Evolutionary conservation across 2,329 filamentous ascomycete genomes (phyloP), one percentile per base, ranked within the genome.

Genomic region (Westerdykella aurantiaca): DNA sequence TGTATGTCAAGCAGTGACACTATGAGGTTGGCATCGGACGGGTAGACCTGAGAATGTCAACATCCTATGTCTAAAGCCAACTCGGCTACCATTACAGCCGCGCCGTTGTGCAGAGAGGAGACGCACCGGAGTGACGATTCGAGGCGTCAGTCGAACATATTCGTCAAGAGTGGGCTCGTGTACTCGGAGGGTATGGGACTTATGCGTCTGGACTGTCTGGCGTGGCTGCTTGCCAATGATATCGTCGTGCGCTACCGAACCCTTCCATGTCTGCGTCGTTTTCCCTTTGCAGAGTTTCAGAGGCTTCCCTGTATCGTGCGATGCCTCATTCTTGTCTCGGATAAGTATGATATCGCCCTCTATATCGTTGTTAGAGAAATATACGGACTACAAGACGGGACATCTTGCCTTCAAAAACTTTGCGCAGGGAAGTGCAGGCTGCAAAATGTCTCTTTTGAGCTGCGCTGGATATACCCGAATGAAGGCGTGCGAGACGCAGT

Each of bases 1-100:
- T 91, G 82, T 37, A 93, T 73, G 61, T 93, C 86, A 17, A 94
- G 76, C 18, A 90, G 72, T 1, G 81, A 85, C 31, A 88, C 82
- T 41, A 93, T 90, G 25, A 86, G 70, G 51, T 78, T 83, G 14
- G 86, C 84, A 66, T 91, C 87, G 45, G 80, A 77, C 13, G 85
- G 81, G 59, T 93, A 93, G 34, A 86, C 79, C 80, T 83, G 67
- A 12, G n/a, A 1, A 9, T 50, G 57, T 48, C 38, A 51, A 49
- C 38, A 31, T 41, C 9, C 25, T 23, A 42, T 34, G 11, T 13
- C 44, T 12, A 4, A 7, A 17, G 11, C 11, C 12, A 31, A 31
- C 11, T 29, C 25, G 11, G 7, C 16, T 6, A 11, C 34, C 16
- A 37, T 23, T 9, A 7, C 21, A 13, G 23, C 22, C 21, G 18